Evolutionary conservation across 352 stramenopile species (phyloP).

Genomic region (Globisporangium cystogenes): DNA sequence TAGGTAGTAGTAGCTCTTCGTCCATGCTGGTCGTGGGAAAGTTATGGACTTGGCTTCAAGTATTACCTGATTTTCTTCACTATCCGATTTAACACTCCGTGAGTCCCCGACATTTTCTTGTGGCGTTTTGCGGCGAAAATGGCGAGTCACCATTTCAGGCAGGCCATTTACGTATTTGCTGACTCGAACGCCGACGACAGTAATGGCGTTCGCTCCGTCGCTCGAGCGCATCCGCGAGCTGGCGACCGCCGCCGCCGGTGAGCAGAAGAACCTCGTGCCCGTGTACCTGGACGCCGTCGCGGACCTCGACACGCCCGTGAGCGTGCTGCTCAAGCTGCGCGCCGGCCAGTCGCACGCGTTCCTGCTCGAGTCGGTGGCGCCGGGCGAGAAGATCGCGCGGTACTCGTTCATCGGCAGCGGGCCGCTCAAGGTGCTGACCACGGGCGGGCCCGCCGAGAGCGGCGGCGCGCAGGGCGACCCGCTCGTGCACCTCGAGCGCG

Average conservation of each 20-base stretch:
- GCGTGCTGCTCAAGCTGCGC: constrained; percentile 83
- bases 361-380: constrained; percentile 81
- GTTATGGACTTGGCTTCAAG: too few relatives aligned
- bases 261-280: constrained; percentile 84
- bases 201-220: constrained; percentile 53
- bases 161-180: background rate
- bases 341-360: constrained; percentile 78
- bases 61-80: too few relatives aligned
- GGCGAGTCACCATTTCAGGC: background rate
- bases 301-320: constrained; percentile 86
- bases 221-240: constrained; percentile 66
- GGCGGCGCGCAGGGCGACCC: constrained; percentile 43
- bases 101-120: background rate
- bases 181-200: background rate
- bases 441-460: constrained; percentile 49
- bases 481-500: constrained; percentile 66
- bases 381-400: constrained; percentile 82
- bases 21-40: too few relatives aligned
- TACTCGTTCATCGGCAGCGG: constrained; percentile 88
- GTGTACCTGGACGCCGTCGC: constrained; percentile 82
- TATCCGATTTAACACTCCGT: background rate
- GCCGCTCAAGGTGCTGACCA: constrained; percentile 70
- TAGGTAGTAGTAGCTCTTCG: too few relatives aligned
- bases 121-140: background rate
- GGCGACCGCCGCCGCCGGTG: constrained; percentile 14